phyloP scores from a whole-genome alignment of 73 alveolate species.

The Symbiodinium natans region DNA sequence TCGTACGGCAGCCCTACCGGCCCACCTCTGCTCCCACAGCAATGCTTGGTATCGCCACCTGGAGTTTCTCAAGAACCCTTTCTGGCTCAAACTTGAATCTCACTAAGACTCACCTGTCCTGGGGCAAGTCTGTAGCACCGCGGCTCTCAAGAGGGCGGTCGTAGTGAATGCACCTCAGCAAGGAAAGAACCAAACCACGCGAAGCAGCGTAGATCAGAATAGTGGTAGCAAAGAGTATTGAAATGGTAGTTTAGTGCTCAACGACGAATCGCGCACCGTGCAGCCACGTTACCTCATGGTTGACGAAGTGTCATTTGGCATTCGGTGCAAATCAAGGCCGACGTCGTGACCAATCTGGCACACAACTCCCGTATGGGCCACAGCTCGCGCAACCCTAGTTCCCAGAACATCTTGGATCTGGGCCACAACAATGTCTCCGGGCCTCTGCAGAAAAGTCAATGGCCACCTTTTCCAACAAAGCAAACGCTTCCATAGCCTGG shows the following conservation, averaged over 20 bases:
- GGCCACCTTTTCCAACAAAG: conserved; percentile 37
- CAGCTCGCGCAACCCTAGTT: too few relatives aligned
- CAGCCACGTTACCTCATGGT: conserved; percentile 30
- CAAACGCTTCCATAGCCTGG: conserved; percentile 81
- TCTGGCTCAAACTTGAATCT: background rate
- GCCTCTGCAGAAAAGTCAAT: conserved; percentile 15
- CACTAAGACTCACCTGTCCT: background rate
- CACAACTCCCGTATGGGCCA: too few relatives aligned
- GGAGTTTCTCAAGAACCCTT: background rate
- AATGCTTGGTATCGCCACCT: background rate
- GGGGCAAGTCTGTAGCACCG: conserved; percentile 48
- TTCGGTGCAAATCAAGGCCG: conserved; percentile 31
- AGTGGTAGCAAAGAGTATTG: too few relatives aligned
- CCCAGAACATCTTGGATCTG: too few relatives aligned
- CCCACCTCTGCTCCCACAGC: background rate
- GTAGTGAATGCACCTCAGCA: conserved; percentile 53
- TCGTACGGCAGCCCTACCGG: too few relatives aligned
- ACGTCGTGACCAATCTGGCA: conserved; percentile 62
- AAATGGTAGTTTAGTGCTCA: too few relatives aligned
- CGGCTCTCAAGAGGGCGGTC: conserved; percentile 87
- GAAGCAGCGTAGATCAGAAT: too few relatives aligned
- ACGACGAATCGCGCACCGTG: background rate
- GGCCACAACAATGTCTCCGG: too few relatives aligned
- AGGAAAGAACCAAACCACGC: too few relatives aligned
- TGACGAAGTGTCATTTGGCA: conserved; percentile 75